Base-by-base conservation (phyloP, 371 early-diverging fungal genomes). In the Actinomucor elegans region DNA sequence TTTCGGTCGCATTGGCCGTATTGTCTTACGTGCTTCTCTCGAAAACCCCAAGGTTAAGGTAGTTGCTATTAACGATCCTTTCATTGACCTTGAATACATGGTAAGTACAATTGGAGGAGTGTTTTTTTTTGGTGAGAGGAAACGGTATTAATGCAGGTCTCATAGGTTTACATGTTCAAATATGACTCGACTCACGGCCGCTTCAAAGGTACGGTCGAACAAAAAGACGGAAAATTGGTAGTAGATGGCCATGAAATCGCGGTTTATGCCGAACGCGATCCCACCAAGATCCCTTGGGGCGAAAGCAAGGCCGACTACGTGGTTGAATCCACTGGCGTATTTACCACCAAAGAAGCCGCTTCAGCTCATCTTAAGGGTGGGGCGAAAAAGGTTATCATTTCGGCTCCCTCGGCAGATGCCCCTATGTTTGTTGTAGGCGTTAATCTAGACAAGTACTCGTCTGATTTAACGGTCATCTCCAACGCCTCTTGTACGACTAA, bases 401-500 rank as follows among this genome's bases (percentile, higher is more conserved):
- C 97, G 41, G 99, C 99, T 40, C 99, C 99, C 52, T 95, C 96
- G 56, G 80, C 80, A 21, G 92, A 92, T 67, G 92, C 92, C 14
- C 93, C 93, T 51, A 92, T 92, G 93, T 92, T 88, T 59, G 90
- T 91, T 47, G 79, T 80, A 64, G 94, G 96, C 70, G 99, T 99
- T 80, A 99, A 99, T 87, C 83, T 91, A 55, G 91, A 93, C 32
- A 81, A 86, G 64, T 99, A 98, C 85, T 77, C 89, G 44, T 65
- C 89, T 44, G 84, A 83, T 56, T 83, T 90, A 69, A 75, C 82
- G 37, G 88, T 99, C 54, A 86, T 99, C 52, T 96, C 97, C 60
- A 99, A 99, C 84, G 99, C 99, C 44, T 97, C 98, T 44, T 99
- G 99, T 91, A 99, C 99, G 61, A 99, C 99, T 72, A 99, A 99